phyloP scores from a whole-genome alignment of 768 basidiomycete species.

The Suillus fuscotomentosus region DNA sequence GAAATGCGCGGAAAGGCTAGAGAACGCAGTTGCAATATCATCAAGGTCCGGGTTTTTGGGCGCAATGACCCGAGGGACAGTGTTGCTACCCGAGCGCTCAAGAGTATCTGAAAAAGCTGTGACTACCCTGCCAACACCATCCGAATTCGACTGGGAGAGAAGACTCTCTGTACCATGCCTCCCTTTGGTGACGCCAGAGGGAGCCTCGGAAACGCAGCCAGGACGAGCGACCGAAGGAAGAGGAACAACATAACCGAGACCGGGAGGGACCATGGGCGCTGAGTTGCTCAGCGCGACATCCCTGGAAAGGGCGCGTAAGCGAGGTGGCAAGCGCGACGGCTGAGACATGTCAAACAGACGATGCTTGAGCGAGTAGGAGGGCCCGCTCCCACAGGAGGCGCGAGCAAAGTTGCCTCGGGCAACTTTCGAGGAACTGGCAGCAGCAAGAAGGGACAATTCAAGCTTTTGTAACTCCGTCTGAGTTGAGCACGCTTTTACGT shows the following conservation, averaged over 20 bases:
- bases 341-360: neutral
- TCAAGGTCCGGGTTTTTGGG: neutral
- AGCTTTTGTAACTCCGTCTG: conserved; percentile 3
- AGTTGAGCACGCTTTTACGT: conserved; percentile 22
- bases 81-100: neutral
- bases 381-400: conserved; percentile 2
- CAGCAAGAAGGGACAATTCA: neutral
- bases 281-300: neutral
- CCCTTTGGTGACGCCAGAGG: conserved; percentile 10
- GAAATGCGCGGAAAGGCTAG: conserved; percentile 1
- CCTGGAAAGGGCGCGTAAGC: neutral
- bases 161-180: conserved; percentile 18
- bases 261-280: conserved; percentile 8
- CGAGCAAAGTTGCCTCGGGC: conserved; percentile 2
- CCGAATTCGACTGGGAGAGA: conserved; percentile 19
- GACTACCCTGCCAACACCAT: conserved; percentile 8
- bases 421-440: conserved; percentile 3
- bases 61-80: neutral
- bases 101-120: neutral
- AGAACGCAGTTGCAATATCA: conserved; percentile 3
- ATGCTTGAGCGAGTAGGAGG: conserved; percentile 1
- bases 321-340: neutral
- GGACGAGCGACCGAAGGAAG: neutral
- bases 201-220: neutral
- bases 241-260: neutral